Evolutionary conservation across 1,284 basidiomycete species (phyloP), one percentile per base, ranked within the genome.

Genomic region (Marasmius fiardii): DNA sequence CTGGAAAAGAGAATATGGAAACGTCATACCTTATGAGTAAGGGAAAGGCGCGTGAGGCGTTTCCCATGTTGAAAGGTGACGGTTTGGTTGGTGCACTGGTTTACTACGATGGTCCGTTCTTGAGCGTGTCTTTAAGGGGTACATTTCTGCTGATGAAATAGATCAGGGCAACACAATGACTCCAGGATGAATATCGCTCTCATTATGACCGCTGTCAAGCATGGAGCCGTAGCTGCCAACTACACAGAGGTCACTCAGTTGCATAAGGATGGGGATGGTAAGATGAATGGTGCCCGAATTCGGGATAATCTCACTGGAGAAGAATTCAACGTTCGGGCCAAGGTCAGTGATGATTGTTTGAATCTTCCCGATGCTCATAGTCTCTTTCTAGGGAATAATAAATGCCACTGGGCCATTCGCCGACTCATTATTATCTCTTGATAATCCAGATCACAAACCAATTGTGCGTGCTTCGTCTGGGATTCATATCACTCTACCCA

Each of bases 1-100:
- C 96, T 14, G 96, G 96, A 0, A 90, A 91, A 67, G 92, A 98
- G 71, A 98, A 98, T 73, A 98, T 98, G 93, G 93, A 96, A 71
- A 81, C 83, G 3, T 93, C 92, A 10, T 99, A 99, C 72, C 78
- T 98, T 62, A 95, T 99, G 88, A 90, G 88, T 67, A 92, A 90
- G 68, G 90, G 92, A 28, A 95, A 95, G 68, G 93, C 96, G 0
- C 76, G 98, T 26, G 94, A 98, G 67, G 85, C 90, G 0, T 99
- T 98, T 77, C 96, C 96, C 1, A 97, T 97, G 92, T 81, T 98
- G 63, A 98, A 98, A 72, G 77, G 80, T 20, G 87, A 95, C n/a
- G 94, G 93, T 24, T 81, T 98, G 16, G 92, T 95, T 31, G 96
- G 96, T 37, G 94, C 94, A 21, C 81, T 99, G 59, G 95, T 98